phyloP scores from a whole-genome alignment of 352 stramenopile species.

The Hyaloperonospora arabidopsidis region DNA sequence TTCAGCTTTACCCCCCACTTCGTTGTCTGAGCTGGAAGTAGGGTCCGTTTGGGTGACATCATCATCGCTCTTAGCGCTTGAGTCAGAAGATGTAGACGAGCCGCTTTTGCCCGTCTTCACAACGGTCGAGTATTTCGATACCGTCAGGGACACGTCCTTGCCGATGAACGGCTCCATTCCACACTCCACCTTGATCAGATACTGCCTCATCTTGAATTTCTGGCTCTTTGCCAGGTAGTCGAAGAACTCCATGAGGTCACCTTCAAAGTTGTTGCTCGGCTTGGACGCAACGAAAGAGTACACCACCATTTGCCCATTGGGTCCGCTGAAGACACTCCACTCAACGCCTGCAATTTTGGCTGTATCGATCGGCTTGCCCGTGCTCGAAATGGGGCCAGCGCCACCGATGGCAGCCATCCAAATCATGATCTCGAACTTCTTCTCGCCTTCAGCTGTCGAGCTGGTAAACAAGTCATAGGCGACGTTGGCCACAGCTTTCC shows the following conservation, averaged over 20 bases:
- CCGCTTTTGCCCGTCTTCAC: constrained; percentile 17
- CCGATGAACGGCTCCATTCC: constrained; percentile 33
- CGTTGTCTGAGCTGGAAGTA: no score
- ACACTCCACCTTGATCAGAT: constrained; percentile 34
- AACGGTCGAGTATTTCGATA: constrained; percentile 28
- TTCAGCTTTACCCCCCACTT: no score
- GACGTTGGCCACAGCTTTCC: constrained; percentile 23
- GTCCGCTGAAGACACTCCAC: constrained; percentile 30
- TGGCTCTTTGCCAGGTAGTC: constrained; percentile 18
- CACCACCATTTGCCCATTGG: constrained; percentile 32
- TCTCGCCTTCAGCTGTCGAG: constrained; percentile 19
- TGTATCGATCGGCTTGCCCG: constrained; percentile 4
- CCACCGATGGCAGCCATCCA: constrained; percentile 30
- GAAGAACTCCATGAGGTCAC: constrained; percentile 33
- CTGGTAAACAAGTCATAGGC: constrained; percentile 36
- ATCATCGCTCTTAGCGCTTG: no score
- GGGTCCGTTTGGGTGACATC: no score
- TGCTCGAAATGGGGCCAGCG: constrained; percentile 31
- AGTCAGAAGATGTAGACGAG: constrained; percentile 5
- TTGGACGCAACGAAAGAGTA: constrained; percentile 37
- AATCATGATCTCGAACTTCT: constrained; percentile 43
- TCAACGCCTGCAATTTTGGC: constrained; percentile 4
- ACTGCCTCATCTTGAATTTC: constrained; percentile 25
- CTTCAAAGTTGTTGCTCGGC: constrained; percentile 23
- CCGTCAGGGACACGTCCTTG: constrained; percentile 22